Conservation (phyloP, 2,329 filamentous ascomycete species). For the Pyrenochaeta sp. region DNA sequence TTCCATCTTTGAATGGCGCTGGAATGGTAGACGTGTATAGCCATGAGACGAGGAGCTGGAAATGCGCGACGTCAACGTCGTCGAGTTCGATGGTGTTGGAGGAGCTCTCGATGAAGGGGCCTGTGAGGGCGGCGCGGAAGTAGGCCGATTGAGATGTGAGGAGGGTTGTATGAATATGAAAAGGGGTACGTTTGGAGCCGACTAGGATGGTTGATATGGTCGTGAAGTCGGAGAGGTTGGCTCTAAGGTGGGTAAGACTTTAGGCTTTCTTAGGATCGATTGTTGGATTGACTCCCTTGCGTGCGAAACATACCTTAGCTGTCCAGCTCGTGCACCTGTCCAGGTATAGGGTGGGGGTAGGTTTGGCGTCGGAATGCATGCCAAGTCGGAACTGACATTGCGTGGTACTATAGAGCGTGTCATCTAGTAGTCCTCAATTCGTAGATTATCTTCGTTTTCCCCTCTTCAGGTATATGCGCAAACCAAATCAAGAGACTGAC, state of each 20-base stretch:
- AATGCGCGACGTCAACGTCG: slow-evolving; percentile 55
- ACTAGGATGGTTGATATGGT: slow-evolving; percentile 49
- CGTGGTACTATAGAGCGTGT: slow-evolving; percentile 18
- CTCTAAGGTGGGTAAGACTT: slow-evolving; percentile 33
- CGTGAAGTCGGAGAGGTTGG: slow-evolving; percentile 53
- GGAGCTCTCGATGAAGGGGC: slow-evolving; percentile 56
- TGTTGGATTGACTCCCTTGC: slow-evolving; percentile 21
- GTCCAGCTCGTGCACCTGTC: slow-evolving; percentile 24
- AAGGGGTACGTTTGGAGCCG: slow-evolving; percentile 51
- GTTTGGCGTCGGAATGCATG: slow-evolving; percentile 32
- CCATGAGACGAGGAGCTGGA: slow-evolving; percentile 62
- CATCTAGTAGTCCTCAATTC: slow-evolving; percentile 13
- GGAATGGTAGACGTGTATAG: slow-evolving; percentile 56
- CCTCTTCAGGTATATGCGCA: not conserved
- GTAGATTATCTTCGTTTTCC: not conserved
- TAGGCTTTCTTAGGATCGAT: not conserved
- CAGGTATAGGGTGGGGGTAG: slow-evolving; percentile 45
- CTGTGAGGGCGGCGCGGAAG: slow-evolving; percentile 60
- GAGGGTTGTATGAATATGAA: slow-evolving; percentile 59
- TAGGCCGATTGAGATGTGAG: slow-evolving; percentile 58
- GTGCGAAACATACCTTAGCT: slow-evolving; percentile 25
- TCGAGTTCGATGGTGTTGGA: slow-evolving; percentile 54
- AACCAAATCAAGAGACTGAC: not conserved
- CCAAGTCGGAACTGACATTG: slow-evolving; percentile 20
- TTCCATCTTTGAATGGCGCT: slow-evolving; percentile 55